phyloP scores from a whole-genome alignment of 306 rosid genomes.

The Carpinus viminea region DNA sequence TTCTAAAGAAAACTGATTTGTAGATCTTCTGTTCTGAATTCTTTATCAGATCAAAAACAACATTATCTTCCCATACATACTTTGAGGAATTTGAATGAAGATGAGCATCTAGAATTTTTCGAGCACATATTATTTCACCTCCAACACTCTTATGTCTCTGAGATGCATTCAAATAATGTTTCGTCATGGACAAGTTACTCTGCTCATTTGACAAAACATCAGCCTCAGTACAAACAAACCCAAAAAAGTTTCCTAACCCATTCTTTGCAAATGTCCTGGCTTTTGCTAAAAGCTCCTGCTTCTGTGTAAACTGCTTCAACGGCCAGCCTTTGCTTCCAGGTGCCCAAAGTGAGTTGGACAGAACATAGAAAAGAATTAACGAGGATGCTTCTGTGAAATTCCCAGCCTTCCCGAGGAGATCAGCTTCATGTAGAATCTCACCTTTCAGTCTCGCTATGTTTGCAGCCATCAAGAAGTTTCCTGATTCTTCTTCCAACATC shows the following conservation, averaged over 20 bases:
- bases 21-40: conserved; percentile 27
- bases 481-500: conserved; percentile 64
- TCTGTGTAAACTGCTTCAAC: conserved; percentile 42
- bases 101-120: conserved; percentile 67
- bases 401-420: conserved; percentile 59
- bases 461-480: conserved; percentile 63
- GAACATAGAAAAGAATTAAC: conserved; percentile 43
- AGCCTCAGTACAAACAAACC: conserved; percentile 45
- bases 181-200: conserved; percentile 5
- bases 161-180: conserved; percentile 42
- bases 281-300: conserved; percentile 47
- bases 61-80: conserved; percentile 44
- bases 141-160: conserved; percentile 31
- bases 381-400: conserved; percentile 48
- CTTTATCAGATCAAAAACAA: conserved; percentile 29
- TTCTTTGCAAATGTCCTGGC: conserved; percentile 52
- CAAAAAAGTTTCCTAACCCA: conserved; percentile 31
- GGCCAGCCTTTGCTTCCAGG: conserved; percentile 74
- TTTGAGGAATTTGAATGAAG: conserved; percentile 31
- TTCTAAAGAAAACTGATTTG: conserved; percentile 47
- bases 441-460: conserved; percentile 57
- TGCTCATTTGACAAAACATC: conserved; percentile 43
- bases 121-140: conserved; percentile 57
- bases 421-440: conserved; percentile 39
- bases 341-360: conserved; percentile 67